A percentile compares a stretch with the other conserved stretches of the same genome.
Conservation (phyloP, 2,329 filamentous ascomycete genomes). For the Claviceps cyperi region DNA sequence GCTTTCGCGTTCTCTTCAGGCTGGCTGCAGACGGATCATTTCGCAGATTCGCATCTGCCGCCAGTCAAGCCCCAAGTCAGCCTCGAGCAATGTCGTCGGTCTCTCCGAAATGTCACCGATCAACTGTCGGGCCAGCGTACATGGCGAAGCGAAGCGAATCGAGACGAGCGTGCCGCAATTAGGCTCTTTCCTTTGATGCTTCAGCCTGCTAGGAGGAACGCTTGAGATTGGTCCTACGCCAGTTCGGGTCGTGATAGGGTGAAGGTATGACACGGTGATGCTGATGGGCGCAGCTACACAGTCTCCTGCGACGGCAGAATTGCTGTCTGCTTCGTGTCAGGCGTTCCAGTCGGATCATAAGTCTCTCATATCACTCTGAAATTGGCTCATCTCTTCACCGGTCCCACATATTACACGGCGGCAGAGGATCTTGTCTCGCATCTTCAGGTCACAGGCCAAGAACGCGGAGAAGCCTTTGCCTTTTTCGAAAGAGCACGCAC, state of each 20-base stretch:
- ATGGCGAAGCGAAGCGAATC: too few relatives aligned
- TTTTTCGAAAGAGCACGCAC: background rate
- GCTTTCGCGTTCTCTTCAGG: background rate
- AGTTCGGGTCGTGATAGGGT: background rate
- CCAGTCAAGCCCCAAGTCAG: background rate
- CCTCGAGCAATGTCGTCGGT: background rate
- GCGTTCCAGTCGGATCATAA: too few relatives aligned
- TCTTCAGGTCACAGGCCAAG: slow-evolving; percentile 6
- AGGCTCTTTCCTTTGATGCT: background rate
- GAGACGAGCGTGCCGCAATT: too few relatives aligned
- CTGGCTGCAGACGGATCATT: background rate
- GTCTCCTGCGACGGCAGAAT: too few relatives aligned
- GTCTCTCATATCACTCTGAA: background rate
- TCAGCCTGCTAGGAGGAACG: background rate
- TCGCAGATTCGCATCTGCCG: background rate
- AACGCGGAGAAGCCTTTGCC: background rate
- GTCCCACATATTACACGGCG: slow-evolving; percentile 8
- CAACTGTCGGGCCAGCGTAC: background rate
- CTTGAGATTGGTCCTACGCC: background rate
- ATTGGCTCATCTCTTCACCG: slow-evolving; percentile 11
- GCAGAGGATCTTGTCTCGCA: slow-evolving; percentile 3
- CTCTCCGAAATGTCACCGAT: too few relatives aligned
- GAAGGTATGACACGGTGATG: background rate
- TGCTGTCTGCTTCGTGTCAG: too few relatives aligned
- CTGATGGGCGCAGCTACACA: background rate